phyloP scores from a whole-genome alignment of 495 filamentous ascomycete genomes.

The Pseudoneurospora amorphoporcata region DNA sequence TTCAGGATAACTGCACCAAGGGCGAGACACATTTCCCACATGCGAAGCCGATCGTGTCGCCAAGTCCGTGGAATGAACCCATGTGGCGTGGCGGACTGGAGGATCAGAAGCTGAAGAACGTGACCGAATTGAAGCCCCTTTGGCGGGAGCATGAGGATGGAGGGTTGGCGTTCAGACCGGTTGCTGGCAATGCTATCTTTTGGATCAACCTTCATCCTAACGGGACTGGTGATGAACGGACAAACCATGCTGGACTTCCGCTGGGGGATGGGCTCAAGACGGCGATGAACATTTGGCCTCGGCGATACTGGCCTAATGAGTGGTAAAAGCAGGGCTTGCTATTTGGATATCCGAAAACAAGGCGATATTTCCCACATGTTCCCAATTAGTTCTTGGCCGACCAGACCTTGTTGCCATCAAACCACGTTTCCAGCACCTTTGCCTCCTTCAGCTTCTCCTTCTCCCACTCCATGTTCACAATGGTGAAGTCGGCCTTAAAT shows the following conservation, averaged over 20 bases:
- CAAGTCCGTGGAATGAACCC: conserved; percentile 9
- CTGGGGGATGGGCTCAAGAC: conserved; percentile 38
- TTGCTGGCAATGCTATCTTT: conserved; percentile 43
- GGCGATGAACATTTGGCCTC: conserved; percentile 49
- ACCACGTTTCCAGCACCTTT: conserved; percentile 46
- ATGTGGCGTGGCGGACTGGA: conserved; percentile 13
- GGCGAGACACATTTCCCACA: conserved; percentile 40
- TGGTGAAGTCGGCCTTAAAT: conserved; percentile 45
- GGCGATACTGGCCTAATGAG: conserved; percentile 23
- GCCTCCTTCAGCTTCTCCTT: conserved; percentile 41
- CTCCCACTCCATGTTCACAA: conserved; percentile 49
- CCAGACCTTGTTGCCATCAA: conserved; percentile 40
- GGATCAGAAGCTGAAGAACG: background rate
- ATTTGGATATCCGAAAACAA: background rate
- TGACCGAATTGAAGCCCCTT: conserved; percentile 10
- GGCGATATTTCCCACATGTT: background rate
- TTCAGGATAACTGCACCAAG: conserved; percentile 31
- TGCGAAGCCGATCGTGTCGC: conserved; percentile 19
- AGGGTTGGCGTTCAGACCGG: conserved; percentile 40
- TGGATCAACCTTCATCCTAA: conserved; percentile 43
- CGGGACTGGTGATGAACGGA: conserved; percentile 36
- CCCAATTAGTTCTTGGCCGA: background rate
- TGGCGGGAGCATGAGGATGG: conserved; percentile 39
- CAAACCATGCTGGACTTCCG: conserved; percentile 40
- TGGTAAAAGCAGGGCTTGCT: background rate